phyloP scores from a whole-genome alignment of 345 rosid species.

The Salix arbutifolia region DNA sequence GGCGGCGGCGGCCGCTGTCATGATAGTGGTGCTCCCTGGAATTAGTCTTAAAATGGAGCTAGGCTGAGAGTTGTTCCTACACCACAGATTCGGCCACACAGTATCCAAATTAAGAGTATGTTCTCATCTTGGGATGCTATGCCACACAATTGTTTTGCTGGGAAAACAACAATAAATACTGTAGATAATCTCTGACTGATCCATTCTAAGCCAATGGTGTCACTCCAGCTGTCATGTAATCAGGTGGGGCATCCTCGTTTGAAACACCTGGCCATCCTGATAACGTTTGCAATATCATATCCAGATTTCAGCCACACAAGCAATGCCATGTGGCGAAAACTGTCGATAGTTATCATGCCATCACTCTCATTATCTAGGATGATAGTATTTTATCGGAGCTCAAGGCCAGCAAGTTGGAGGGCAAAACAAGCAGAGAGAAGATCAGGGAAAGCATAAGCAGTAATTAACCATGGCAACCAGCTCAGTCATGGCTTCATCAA shows the following conservation, averaged over 20 bases:
- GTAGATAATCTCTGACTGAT: not conserved
- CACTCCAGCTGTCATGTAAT: not conserved
- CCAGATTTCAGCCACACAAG: not conserved
- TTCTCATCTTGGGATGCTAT: not conserved
- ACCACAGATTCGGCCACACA: not conserved
- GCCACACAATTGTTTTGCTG: not conserved
- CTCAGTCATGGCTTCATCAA: slow-evolving; percentile 53
- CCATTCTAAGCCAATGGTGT: not conserved
- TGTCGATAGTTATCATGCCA: not conserved
- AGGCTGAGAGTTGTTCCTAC: too few species aligned
- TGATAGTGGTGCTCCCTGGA: not conserved
- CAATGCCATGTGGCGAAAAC: not conserved
- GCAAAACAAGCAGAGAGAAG: not conserved
- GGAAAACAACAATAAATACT: not conserved
- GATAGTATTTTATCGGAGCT: not conserved
- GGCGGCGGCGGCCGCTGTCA: not conserved
- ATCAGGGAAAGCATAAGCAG: not conserved
- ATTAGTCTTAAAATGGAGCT: not conserved
- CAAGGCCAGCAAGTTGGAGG: not conserved
- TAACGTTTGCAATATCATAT: not conserved
- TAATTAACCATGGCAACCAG: slow-evolving; percentile 28
- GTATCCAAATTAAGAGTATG: not conserved
- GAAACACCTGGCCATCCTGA: not conserved
- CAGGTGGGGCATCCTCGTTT: not conserved
- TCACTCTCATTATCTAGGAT: not conserved